Conservation (phyloP, 164 flowering plant species). For the Litsea cubeba region DNA sequence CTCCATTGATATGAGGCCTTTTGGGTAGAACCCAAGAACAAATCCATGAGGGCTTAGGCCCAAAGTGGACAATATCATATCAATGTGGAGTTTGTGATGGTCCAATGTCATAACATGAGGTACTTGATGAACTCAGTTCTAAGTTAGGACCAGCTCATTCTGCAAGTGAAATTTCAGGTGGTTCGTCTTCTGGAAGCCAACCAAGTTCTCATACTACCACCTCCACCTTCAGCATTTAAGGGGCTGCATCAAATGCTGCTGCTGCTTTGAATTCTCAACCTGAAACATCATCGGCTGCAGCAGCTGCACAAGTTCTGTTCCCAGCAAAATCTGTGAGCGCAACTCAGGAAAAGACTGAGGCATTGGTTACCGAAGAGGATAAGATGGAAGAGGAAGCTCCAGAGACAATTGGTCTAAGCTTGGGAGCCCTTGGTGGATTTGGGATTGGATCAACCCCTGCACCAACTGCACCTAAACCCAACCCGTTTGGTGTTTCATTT, state of each 20-base stretch:
- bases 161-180: conserved; percentile 20
- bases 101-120: no score
- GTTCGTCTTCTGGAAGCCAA: conserved; percentile 29
- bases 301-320: conserved; percentile 4
- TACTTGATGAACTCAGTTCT: conserved; percentile 4
- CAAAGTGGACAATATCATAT: no score
- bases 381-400: no score
- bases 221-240: conserved; percentile 11
- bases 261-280: conserved; percentile 21
- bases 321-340: conserved; percentile 21
- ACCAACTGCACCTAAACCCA: conserved; percentile 44
- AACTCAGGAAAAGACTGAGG: conserved; percentile 29
- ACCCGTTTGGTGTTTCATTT: conserved; percentile 68
- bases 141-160: conserved; percentile 6
- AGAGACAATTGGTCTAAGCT: conserved; percentile 40
- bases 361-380: conserved; percentile 44
- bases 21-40: no score
- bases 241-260: conserved; percentile 17
- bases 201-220: conserved; percentile 13
- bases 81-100: no score
- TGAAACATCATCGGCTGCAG: conserved; percentile 28
- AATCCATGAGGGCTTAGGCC: no score
- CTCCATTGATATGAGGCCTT: no score
- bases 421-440: conserved; percentile 65
- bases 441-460: conserved; percentile 57